Conservation (phyloP, 306 rosid species). For the Calophaca sinica region DNA sequence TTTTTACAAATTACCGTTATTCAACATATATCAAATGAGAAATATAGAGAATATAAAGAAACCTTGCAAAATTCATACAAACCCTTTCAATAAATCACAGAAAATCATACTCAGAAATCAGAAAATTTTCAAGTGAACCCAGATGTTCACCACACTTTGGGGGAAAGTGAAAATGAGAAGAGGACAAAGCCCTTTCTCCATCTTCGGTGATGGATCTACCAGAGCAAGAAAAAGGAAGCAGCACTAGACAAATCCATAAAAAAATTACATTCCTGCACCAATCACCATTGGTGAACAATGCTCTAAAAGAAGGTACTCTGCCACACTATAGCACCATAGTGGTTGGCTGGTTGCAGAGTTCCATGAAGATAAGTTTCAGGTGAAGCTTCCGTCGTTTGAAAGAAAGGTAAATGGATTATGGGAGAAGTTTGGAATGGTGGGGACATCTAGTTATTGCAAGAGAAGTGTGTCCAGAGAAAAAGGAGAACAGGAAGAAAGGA, state of each 20-base stretch:
- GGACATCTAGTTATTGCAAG: background rate
- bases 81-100: background rate
- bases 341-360: background rate
- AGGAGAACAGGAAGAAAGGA: background rate
- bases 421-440: background rate
- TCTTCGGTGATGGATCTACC: conserved; percentile 3
- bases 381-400: background rate
- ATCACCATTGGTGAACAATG: background rate
- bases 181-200: conserved; percentile 7
- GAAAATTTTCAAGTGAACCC: background rate
- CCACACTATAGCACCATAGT: background rate
- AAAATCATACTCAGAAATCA: conserved; percentile 10
- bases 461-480: conserved; percentile 17
- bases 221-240: conserved; percentile 14
- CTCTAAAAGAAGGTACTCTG: background rate
- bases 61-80: conserved; percentile 4
- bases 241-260: conserved; percentile 9
- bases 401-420: background rate
- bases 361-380: background rate
- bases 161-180: conserved; percentile 27
- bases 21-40: conserved; percentile 4
- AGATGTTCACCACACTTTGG: conserved; percentile 3
- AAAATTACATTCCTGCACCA: conserved; percentile 2
- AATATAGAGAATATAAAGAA: conserved; percentile 8
- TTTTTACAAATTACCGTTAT: background rate